A percentile compares a stretch with the other conserved stretches of the same genome.
Evolutionary conservation across 129 eudicot species (phyloP).

Genomic region (Chrysanthemum makinoi): DNA sequence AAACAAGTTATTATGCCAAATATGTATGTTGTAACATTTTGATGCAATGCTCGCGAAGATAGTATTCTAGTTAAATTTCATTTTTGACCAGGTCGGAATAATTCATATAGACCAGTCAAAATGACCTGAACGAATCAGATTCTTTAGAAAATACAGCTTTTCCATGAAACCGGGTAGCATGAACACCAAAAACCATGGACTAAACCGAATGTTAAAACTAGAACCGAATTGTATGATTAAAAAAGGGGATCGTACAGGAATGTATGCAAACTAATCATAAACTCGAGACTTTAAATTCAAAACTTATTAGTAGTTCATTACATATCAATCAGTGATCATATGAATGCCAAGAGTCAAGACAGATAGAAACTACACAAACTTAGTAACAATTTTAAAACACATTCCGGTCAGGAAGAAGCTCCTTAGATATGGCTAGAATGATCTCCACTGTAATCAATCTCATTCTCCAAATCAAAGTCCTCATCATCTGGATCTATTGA

Average conservation of each 20-base stretch:
- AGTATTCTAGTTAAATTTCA: too few relatives aligned
- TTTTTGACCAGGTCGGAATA: too few relatives aligned
- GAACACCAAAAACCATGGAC: not conserved
- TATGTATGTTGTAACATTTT: too few relatives aligned
- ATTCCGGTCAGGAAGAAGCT: not conserved
- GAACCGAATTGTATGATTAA: not conserved
- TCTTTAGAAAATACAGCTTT: not conserved
- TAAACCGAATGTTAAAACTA: not conserved
- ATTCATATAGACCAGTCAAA: too few relatives aligned
- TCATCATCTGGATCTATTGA: constrained; percentile 48
- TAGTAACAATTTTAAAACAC: constrained; percentile 14
- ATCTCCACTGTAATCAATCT: constrained; percentile 64
- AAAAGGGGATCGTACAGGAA: too few relatives aligned
- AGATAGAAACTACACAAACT: constrained; percentile 24
- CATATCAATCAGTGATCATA: constrained; percentile 13
- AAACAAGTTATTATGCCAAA: too few relatives aligned
- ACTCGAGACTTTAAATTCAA: constrained; percentile 3
- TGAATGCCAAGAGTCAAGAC: constrained; percentile 3
- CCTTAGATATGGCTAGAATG: constrained; percentile 21
- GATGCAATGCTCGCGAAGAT: too few relatives aligned
- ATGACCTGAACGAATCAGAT: too few relatives aligned
- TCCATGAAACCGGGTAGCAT: not conserved
- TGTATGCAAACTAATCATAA: not conserved
- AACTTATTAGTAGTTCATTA: constrained; percentile 20
- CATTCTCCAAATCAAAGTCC: constrained; percentile 56